Evolutionary conservation across 257 asterid genomes (phyloP), one percentile per base, ranked within the genome.

Genomic region (Lycium ferocissimum): DNA sequence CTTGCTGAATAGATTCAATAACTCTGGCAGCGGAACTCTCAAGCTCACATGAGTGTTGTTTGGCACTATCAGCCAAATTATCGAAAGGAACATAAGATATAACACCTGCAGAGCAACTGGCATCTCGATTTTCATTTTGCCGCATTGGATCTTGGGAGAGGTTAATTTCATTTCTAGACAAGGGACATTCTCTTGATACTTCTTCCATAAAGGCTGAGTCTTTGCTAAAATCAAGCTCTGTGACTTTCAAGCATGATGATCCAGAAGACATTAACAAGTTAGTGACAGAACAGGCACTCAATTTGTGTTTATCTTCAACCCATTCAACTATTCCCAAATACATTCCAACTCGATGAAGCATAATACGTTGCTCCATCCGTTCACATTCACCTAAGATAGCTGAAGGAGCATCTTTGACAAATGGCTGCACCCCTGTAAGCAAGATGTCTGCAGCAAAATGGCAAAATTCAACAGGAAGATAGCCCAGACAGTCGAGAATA

Each of bases 321-420:
- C 99, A 97, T 81, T 97, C 98, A 86, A 89, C 83, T 81, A 97
- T 67, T 83, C 98, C 98, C 84, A 97, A 97, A 85, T 93, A 89
- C 85, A 95, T 83, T 58, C 99, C 99, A 78, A 95, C 95, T 85
- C 93, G 95, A 90, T 97, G 99, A 88, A 97, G 97, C 89, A 94
- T 92, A 87, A 95, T 84, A 81, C 97, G 95, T 76, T 95, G 92
- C 85, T 91, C 91, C 78, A 87, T 87, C 80, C 80, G 85, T 83
- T 91, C 90, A 87, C 99, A 95, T 89, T 90, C 96, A 56, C 83
- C 84, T 90, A 97, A 91, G 82, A 97, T 93, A 88, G 92, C 92
- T 69, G 88, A 91, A 85, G 94, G 93, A 90, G 89, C 97, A 85
- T 94, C 95, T 88, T 88, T 94, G 78, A 91, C 91, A 92, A 91